These are phyloP conservation scores for Russula emetica DNA, from an alignment of 768 basidiomycete species.

Conservation along the genomic window DNA sequence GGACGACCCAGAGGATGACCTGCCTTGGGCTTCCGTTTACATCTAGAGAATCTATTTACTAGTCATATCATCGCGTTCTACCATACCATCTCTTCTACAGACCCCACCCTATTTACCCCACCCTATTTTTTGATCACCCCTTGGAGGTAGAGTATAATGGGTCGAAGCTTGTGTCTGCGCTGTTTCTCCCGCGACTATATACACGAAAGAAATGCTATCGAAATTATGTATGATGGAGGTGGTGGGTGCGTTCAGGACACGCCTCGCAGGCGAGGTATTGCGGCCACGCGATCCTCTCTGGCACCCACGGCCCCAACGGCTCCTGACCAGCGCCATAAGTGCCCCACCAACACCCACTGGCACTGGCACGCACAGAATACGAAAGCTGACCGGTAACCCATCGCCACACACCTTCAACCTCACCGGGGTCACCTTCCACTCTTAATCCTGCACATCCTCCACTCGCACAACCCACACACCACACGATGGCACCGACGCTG, in stretches of 20 bases:
- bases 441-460: background rate
- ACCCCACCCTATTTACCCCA: background rate
- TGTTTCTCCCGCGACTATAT: background rate
- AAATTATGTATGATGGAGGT: background rate
- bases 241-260: too few relatives aligned
- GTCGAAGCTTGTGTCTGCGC: background rate
- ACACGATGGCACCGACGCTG: constrained; percentile 12
- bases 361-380: background rate
- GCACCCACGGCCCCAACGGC: background rate
- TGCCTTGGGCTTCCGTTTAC: background rate
- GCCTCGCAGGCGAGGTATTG: too few relatives aligned
- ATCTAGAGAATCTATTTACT: background rate
- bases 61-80: background rate
- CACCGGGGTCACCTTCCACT: background rate
- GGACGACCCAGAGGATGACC: constrained; percentile 21
- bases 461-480: background rate
- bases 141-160: constrained; percentile 3
- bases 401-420: background rate
- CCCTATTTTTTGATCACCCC: background rate
- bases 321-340: background rate
- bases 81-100: background rate
- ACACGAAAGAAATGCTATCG: background rate
- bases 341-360: too few relatives aligned
- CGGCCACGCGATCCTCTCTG: background rate
- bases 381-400: background rate